Conservation (phyloP, 371 early-diverging fungal species). For the Rhizopus delemar region DNA sequence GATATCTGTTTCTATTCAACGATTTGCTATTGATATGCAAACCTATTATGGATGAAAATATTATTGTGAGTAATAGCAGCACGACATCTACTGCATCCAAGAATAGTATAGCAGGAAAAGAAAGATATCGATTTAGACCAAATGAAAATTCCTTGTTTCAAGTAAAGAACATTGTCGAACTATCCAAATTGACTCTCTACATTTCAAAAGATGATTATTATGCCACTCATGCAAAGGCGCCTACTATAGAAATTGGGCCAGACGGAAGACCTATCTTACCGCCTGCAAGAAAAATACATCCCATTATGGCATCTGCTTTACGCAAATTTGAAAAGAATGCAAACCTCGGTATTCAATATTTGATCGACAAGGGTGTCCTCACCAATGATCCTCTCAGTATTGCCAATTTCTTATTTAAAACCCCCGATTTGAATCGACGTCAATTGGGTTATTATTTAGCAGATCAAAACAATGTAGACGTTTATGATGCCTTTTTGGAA, state of each 20-base stretch:
- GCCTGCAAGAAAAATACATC: conserved; percentile 60
- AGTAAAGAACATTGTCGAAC: conserved; percentile 62
- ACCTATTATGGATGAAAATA: conserved; percentile 52
- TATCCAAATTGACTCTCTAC: conserved; percentile 55
- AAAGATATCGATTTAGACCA: conserved; percentile 41
- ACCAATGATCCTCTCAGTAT: conserved; percentile 70
- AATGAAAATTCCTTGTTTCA: conserved; percentile 60
- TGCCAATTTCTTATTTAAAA: conserved; percentile 82
- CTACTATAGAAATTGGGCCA: conserved; percentile 16
- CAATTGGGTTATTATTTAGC: conserved; percentile 70
- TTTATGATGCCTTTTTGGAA: conserved; percentile 75
- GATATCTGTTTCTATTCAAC: conserved; percentile 79
- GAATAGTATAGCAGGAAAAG: conserved; percentile 4
- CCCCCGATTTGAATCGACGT: conserved; percentile 74
- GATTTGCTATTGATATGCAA: conserved; percentile 81
- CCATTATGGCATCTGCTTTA: conserved; percentile 59
- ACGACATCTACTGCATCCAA: conserved; percentile 15
- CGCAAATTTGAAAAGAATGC: conserved; percentile 75
- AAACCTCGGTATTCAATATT: conserved; percentile 65
- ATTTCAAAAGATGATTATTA: conserved; percentile 53
- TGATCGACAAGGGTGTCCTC: conserved; percentile 72
- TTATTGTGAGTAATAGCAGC: conserved; percentile 34
- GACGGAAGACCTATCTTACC: conserved; percentile 26
- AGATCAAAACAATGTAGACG: conserved; percentile 54
- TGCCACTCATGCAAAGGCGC: conserved; percentile 16